phyloP scores from a whole-genome alignment of 371 early-diverging fungal genomes.

The Apophysomyces sp. region DNA sequence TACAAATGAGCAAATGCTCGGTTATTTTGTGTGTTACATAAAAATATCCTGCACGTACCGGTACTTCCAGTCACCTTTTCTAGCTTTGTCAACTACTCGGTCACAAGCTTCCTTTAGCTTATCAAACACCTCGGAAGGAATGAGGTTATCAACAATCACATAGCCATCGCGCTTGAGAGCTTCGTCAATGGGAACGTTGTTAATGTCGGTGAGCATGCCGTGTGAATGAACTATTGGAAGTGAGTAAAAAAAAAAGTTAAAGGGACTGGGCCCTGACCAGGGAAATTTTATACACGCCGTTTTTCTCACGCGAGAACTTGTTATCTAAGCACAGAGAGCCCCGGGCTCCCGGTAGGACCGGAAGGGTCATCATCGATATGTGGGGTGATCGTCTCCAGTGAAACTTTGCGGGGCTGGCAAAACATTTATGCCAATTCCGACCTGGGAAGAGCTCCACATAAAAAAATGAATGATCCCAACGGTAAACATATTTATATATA shows the following conservation, averaged over 20 bases:
- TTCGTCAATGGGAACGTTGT: conserved; percentile 38
- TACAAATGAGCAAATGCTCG: too few species aligned
- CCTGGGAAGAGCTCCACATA: too few species aligned
- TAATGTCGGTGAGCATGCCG: conserved; percentile 37
- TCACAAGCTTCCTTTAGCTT: conserved; percentile 48
- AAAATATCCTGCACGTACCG: conserved; percentile 22
- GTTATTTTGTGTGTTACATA: neutral
- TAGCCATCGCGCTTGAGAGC: conserved; percentile 45
- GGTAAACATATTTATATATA: neutral
- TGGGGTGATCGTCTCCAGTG: neutral
- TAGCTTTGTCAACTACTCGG: conserved; percentile 43
- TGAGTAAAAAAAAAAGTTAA: neutral
- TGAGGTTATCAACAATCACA: conserved; percentile 52
- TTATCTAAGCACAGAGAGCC: neutral
- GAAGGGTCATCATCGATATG: neutral
- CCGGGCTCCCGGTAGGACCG: neutral
- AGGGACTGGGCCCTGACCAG: conserved; percentile 1
- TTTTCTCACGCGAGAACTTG: neutral
- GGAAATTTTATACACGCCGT: neutral
- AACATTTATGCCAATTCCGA: neutral
- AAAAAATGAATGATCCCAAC: neutral
- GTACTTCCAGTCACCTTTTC: conserved; percentile 49
- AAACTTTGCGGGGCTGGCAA: neutral
- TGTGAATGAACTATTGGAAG: neutral
- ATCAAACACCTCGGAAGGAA: conserved; percentile 35